A percentile compares a stretch with the other conserved stretches of the same genome.
These are phyloP conservation scores for Emericellopsis cladophorae DNA, from an alignment of 2,329 filamentous ascomycete genomes.

Conservation along the genomic window DNA sequence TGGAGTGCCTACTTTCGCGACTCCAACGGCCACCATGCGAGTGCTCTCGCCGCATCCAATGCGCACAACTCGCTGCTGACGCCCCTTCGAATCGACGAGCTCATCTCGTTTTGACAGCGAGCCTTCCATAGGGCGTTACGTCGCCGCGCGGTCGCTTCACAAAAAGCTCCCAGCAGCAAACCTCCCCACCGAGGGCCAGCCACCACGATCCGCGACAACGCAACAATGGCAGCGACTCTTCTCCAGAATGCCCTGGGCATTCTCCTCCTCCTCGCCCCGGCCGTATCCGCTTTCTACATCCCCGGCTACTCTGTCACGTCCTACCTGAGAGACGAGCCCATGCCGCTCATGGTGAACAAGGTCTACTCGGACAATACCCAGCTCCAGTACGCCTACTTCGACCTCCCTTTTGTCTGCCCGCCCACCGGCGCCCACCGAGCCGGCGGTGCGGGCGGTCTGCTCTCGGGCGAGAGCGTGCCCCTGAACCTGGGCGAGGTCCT, in stretches of 20 bases:
- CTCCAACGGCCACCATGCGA: too few relatives aligned
- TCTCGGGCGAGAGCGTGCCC: slow-evolving; percentile 65
- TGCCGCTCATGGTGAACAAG: slow-evolving; percentile 85
- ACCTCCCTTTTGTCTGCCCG: slow-evolving; percentile 77
- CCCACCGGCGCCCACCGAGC: slow-evolving; percentile 55
- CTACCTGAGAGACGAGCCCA: slow-evolving; percentile 62
- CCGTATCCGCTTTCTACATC: slow-evolving; percentile 63
- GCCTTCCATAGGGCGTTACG: too few relatives aligned
- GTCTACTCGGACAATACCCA: slow-evolving; percentile 82
- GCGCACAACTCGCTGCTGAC: too few relatives aligned
- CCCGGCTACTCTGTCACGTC: slow-evolving; percentile 78
- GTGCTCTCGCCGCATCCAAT: too few relatives aligned
- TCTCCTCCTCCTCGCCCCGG: slow-evolving; percentile 20
- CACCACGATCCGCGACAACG: background rate
- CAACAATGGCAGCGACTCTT: slow-evolving; percentile 12
- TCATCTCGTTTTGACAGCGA: too few relatives aligned
- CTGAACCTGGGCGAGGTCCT: slow-evolving; percentile 81
- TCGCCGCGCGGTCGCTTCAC: too few relatives aligned
- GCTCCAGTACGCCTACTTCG: slow-evolving; percentile 83
- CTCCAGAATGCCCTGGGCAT: slow-evolving; percentile 22
- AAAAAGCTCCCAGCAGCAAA: too few relatives aligned
- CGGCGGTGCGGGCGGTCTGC: slow-evolving; percentile 49
- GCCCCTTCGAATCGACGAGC: too few relatives aligned
- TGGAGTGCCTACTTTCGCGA: too few relatives aligned
- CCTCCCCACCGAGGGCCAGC: too few relatives aligned